Evolutionary conservation across 139 green algal species (phyloP).

Genomic region (Chlorella vulgaris): DNA sequence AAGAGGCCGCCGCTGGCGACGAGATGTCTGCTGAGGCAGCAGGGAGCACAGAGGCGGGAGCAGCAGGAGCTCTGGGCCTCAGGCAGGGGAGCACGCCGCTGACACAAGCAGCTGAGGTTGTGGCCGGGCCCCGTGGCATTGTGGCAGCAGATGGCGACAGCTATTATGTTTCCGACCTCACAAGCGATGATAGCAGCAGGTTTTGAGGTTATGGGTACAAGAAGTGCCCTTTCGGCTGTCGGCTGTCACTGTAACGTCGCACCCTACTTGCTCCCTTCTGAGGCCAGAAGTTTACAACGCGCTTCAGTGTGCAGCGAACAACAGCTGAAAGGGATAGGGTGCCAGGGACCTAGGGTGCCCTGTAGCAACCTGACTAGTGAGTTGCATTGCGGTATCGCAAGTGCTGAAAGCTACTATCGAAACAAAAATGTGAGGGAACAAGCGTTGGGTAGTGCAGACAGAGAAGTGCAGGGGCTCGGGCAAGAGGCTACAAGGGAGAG

Average conservation of each 20-base stretch:
- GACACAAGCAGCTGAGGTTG: too few species aligned
- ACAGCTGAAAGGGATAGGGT: background rate
- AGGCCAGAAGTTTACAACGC: too few species aligned
- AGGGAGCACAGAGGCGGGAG: too few species aligned
- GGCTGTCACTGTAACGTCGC: background rate
- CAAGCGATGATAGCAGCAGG: conserved; percentile 7
- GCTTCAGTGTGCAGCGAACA: too few species aligned
- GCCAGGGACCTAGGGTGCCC: too few species aligned
- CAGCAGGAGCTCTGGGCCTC: too few species aligned
- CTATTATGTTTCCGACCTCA: conserved; percentile 8
- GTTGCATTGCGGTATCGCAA: background rate
- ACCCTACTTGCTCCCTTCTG: too few species aligned
- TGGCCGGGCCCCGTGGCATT: background rate
- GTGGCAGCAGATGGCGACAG: background rate
- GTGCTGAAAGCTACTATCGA: background rate
- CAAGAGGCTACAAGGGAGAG: too few species aligned
- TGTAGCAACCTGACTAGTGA: too few species aligned
- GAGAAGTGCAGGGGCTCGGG: background rate
- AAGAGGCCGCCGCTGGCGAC: too few species aligned
- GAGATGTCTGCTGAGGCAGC: too few species aligned
- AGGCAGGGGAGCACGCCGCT: too few species aligned
- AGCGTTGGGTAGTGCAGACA: background rate
- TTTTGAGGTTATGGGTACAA: background rate
- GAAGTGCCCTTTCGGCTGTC: background rate
- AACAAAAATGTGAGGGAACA: background rate